Evolutionary conservation across 2,329 filamentous ascomycete genomes (phyloP).

Genomic region (Trichothecium sympodiale): DNA sequence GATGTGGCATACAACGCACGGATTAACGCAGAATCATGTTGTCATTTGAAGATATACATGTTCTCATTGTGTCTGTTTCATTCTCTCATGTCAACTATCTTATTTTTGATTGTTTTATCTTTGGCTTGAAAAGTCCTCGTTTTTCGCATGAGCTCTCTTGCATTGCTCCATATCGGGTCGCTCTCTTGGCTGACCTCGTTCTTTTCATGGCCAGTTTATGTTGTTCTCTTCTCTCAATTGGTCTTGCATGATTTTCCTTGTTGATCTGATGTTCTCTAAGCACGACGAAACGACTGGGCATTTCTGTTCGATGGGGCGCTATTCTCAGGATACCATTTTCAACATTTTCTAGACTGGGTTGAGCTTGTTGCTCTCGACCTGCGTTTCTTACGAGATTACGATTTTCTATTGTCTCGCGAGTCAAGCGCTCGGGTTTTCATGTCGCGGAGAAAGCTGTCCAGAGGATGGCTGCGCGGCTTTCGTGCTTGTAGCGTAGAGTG

Average conservation of each 20-base stretch:
- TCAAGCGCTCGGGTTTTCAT: no score
- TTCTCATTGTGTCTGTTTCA: conserved; percentile 7
- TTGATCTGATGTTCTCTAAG: no score
- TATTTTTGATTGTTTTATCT: conserved; percentile 13
- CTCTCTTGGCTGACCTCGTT: neutral
- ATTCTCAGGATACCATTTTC: conserved; percentile 17
- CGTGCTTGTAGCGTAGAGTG: no score
- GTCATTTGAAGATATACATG: conserved; percentile 9
- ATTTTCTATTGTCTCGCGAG: no score
- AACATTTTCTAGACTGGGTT: conserved; percentile 2
- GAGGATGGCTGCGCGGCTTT: no score
- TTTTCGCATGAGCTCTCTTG: conserved; percentile 7
- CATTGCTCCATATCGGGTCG: conserved; percentile 3
- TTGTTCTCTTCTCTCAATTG: conserved; percentile 11
- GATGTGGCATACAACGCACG: conserved; percentile 1
- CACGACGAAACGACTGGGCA: conserved; percentile 8
- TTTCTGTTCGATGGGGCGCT: conserved; percentile 14
- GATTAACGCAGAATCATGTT: conserved; percentile 10
- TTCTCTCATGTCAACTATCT: conserved; percentile 6
- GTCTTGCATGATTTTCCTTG: no score
- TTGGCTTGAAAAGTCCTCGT: conserved; percentile 12
- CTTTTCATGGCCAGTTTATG: conserved; percentile 15
- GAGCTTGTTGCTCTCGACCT: no score
- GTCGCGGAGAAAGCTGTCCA: no score
- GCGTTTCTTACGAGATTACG: no score